A percentile compares a stretch with the other conserved stretches of the same genome.
Evolutionary conservation across 176 grass and related monocot species (phyloP).

Genomic region (Poa pratensis): DNA sequence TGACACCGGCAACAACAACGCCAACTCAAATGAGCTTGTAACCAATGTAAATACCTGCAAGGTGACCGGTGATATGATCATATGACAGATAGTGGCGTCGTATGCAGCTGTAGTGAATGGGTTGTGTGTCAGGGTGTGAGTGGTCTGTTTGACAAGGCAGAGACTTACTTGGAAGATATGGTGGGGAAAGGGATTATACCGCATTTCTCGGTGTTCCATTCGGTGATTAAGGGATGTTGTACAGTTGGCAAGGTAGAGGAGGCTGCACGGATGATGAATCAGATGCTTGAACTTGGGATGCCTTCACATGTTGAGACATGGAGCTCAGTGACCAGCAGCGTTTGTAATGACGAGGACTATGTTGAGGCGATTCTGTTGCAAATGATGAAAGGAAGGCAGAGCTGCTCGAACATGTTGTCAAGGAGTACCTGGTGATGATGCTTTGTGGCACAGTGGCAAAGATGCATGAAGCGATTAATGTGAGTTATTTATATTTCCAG

Average conservation of each 20-base stretch:
- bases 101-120: slow-evolving; percentile 72
- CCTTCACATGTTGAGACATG: slow-evolving; percentile 69
- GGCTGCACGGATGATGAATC: slow-evolving; percentile 53
- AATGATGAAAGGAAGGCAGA: slow-evolving; percentile 35
- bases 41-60: too few species aligned
- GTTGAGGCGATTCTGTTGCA: slow-evolving; percentile 39
- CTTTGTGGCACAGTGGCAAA: background rate
- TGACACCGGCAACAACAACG: too few species aligned
- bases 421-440: slow-evolving; percentile 31
- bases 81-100: slow-evolving; percentile 32
- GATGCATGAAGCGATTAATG: background rate
- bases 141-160: slow-evolving; percentile 57
- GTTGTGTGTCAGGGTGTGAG: slow-evolving; percentile 38
- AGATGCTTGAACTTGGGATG: slow-evolving; percentile 64
- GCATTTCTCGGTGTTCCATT: slow-evolving; percentile 84
- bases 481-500: background rate
- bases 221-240: slow-evolving; percentile 71
- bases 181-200: slow-evolving; percentile 52
- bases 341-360: slow-evolving; percentile 48
- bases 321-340: slow-evolving; percentile 53
- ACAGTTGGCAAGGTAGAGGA: slow-evolving; percentile 61
- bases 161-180: slow-evolving; percentile 69
- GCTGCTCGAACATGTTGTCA: background rate
- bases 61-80: slow-evolving; percentile 86
- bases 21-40: too few species aligned